These are phyloP conservation scores for Gastrodia elata DNA, from an alignment of 106 monocot genomes.

Conservation along the genomic window DNA sequence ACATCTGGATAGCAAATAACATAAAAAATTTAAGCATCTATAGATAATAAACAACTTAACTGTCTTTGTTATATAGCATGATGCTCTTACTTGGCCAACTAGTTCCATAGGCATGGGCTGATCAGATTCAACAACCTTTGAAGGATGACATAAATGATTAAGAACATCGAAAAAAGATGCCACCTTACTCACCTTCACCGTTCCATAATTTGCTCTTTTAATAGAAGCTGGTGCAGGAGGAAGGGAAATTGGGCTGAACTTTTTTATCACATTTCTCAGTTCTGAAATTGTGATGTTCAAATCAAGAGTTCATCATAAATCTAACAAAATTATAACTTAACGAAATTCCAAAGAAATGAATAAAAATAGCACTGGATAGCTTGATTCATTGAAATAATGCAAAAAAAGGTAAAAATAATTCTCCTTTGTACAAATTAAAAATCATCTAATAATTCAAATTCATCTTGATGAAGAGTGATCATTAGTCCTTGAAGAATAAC, in stretches of 20 bases:
- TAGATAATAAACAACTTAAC: neutral
- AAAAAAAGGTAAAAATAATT: neutral
- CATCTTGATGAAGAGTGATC: neutral
- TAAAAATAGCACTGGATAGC: neutral
- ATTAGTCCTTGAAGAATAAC: neutral
- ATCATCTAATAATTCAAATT: neutral
- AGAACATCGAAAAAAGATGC: conserved; percentile 58
- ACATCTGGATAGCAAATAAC: conserved; percentile 53
- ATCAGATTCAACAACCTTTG: conserved; percentile 33
- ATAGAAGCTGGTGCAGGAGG: conserved; percentile 55
- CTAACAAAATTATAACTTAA: neutral
- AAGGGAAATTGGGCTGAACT: conserved; percentile 41
- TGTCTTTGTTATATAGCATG: neutral
- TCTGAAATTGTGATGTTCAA: conserved; percentile 29
- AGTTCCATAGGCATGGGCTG: conserved; percentile 74
- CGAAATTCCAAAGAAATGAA: neutral
- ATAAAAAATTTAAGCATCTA: conserved; percentile 2
- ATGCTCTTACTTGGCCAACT: conserved; percentile 60
- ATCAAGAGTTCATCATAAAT: neutral
- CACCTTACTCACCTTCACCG: conserved; percentile 36
- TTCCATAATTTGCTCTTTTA: conserved; percentile 42
- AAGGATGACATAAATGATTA: conserved; percentile 33
- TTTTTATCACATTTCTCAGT: conserved; percentile 62
- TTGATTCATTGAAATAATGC: neutral
- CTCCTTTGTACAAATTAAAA: neutral